Evolutionary conservation across 129 eudicot genomes (phyloP).

Genomic region (Artemisia annua): DNA sequence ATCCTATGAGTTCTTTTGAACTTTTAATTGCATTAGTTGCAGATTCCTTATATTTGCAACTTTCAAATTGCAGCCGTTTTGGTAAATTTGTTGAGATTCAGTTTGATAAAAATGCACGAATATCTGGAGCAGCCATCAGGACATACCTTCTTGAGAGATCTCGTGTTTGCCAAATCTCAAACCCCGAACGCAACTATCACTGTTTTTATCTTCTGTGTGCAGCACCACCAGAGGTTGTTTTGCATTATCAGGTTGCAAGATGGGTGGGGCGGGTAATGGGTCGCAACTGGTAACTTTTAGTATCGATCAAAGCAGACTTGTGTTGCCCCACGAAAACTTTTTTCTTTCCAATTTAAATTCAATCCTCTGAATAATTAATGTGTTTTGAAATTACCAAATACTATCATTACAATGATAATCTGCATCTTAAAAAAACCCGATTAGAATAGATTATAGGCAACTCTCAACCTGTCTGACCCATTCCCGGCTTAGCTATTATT

Average conservation of each 20-base stretch:
- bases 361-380: no score
- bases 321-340: no score
- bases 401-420: no score
- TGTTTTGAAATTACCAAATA: no score
- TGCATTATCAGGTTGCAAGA: conserved; percentile 5
- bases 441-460: no score
- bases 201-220: conserved; percentile 96
- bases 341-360: no score
- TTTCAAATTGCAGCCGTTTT: conserved; percentile 71
- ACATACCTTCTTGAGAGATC: conserved; percentile 98
- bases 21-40: neutral
- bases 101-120: conserved; percentile 84
- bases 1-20: conserved; percentile 14
- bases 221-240: conserved; percentile 86
- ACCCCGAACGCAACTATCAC: conserved; percentile 96
- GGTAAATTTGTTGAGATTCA: conserved; percentile 99
- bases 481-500: no score
- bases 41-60: conserved; percentile 28
- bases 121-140: conserved; percentile 96
- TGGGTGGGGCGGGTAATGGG: neutral
- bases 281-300: neutral
- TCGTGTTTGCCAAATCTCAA: conserved; percentile 96
- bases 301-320: neutral
- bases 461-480: no score
- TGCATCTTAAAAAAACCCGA: no score